phyloP scores from a whole-genome alignment of 2,329 filamentous ascomycete species.

The Aspergillus flavus region DNA sequence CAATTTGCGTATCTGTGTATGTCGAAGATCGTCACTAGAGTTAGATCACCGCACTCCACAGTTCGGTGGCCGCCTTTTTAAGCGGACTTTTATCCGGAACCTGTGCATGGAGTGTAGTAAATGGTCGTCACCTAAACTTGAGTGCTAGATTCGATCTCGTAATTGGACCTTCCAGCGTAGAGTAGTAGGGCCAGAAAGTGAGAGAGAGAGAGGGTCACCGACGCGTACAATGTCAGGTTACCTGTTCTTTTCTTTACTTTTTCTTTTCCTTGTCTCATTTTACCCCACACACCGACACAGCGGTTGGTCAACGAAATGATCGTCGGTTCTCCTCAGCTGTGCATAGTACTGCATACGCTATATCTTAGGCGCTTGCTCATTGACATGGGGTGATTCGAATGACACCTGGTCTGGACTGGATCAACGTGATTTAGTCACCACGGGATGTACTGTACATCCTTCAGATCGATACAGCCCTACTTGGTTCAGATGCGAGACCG shows the following conservation, averaged over 20 bases:
- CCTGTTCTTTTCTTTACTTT: background rate
- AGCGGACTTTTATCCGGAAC: background rate
- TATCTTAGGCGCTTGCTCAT: slow-evolving; percentile 13
- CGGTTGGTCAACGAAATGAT: slow-evolving; percentile 7
- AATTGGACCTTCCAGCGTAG: background rate
- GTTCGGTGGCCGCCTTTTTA: background rate
- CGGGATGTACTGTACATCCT: background rate
- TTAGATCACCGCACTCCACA: background rate
- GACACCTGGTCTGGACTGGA: slow-evolving; percentile 9
- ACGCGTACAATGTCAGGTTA: background rate
- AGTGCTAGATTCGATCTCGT: background rate
- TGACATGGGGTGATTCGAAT: background rate
- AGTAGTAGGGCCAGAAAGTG: background rate
- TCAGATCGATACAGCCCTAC: slow-evolving; percentile 4
- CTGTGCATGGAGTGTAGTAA: background rate
- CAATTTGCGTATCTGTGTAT: background rate
- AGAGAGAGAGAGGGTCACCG: background rate
- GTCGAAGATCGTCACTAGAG: slow-evolving; percentile 5
- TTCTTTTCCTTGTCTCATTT: background rate
- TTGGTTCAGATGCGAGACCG: background rate
- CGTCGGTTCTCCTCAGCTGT: slow-evolving; percentile 7
- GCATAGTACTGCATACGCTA: slow-evolving; percentile 5
- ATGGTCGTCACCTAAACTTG: background rate
- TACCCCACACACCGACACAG: slow-evolving; percentile 3
- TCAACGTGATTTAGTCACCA: slow-evolving; percentile 6